Evolutionary conservation across 345 rosid species (phyloP).

Genomic region (Gossypium australe): DNA sequence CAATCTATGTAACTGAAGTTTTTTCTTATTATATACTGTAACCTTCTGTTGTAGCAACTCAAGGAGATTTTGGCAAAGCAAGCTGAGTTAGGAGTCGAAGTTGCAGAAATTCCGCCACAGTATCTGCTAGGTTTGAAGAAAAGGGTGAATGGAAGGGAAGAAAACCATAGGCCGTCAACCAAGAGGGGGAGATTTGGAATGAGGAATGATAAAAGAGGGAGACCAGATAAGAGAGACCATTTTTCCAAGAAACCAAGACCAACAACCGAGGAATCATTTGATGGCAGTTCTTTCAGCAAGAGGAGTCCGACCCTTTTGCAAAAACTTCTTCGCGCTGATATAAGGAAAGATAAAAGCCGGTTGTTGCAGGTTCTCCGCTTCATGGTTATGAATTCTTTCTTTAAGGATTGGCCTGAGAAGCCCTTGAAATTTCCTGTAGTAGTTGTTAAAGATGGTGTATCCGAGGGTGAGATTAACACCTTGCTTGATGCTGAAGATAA

Average conservation of each 20-base stretch:
- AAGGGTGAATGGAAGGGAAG: constrained; percentile 25
- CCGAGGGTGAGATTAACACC: constrained; percentile 24
- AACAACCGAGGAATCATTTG: constrained; percentile 22
- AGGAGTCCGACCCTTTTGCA: constrained; percentile 63
- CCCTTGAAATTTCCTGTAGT: constrained; percentile 57
- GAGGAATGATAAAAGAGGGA: constrained; percentile 46
- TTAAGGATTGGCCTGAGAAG: constrained; percentile 57
- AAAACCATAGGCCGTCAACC: constrained; percentile 19
- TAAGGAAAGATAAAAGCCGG: constrained; percentile 53
- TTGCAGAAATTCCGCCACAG: constrained; percentile 79
- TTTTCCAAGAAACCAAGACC: constrained; percentile 25
- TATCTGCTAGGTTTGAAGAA: constrained; percentile 51
- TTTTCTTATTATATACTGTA: not conserved
- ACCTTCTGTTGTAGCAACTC: constrained; percentile 55
- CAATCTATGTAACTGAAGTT: not conserved
- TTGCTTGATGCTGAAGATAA: constrained; percentile 11
- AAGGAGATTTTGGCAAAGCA: constrained; percentile 85
- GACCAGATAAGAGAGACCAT: constrained; percentile 31
- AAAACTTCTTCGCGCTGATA: constrained; percentile 73
- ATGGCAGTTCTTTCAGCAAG: constrained; percentile 23
- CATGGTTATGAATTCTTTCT: constrained; percentile 65
- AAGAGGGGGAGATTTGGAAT: constrained; percentile 34
- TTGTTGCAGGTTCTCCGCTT: constrained; percentile 72
- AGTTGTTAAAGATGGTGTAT: constrained; percentile 42
- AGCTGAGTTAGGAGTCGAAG: constrained; percentile 84